A percentile compares a stretch with the other conserved stretches of the same genome.
These are phyloP conservation scores for Sideroxylon spinosum DNA, from an alignment of 179 eudicot genomes.

Conservation along the genomic window DNA sequence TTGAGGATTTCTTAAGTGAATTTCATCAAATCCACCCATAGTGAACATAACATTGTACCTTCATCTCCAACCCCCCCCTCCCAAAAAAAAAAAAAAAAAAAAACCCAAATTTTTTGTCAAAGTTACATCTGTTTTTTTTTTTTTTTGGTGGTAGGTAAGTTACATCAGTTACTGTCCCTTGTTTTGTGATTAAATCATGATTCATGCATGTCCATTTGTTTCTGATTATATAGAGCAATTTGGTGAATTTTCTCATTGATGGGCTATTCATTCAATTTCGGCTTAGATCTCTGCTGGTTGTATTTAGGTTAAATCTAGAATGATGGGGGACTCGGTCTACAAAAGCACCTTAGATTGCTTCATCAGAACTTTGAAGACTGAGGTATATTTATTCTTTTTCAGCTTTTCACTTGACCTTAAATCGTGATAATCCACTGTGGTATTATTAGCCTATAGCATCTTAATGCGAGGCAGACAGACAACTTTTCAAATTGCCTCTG, in stretches of 20 bases:
- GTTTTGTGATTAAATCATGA: slow-evolving; percentile 1
- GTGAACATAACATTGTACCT: neutral
- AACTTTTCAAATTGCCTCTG: neutral
- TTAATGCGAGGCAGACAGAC: neutral
- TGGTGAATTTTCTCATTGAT: slow-evolving; percentile 10
- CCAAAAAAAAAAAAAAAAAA: no score
- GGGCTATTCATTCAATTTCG: slow-evolving; percentile 34
- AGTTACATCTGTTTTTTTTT: no score
- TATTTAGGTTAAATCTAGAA: slow-evolving; percentile 87
- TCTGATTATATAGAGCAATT: neutral
- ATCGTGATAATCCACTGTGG: neutral
- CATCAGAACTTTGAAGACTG: slow-evolving; percentile 64
- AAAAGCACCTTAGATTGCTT: slow-evolving; percentile 68
- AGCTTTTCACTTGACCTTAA: slow-evolving; percentile 6
- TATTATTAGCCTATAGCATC: neutral
- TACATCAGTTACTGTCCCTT: neutral
- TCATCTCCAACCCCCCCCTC: neutral
- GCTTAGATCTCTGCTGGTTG: slow-evolving; percentile 25
- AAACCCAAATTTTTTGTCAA: no score
- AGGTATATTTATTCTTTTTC: slow-evolving; percentile 36
- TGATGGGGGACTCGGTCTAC: slow-evolving; percentile 88
- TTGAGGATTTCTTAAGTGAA: slow-evolving; percentile 3
- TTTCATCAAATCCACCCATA: neutral
- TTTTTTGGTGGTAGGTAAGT: no score
- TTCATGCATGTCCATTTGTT: neutral